Evolutionary conservation across 2,329 filamentous ascomycete genomes (phyloP), one percentile per base, ranked within the genome.

Genomic region (Ophiosphaerella herpotricha): DNA sequence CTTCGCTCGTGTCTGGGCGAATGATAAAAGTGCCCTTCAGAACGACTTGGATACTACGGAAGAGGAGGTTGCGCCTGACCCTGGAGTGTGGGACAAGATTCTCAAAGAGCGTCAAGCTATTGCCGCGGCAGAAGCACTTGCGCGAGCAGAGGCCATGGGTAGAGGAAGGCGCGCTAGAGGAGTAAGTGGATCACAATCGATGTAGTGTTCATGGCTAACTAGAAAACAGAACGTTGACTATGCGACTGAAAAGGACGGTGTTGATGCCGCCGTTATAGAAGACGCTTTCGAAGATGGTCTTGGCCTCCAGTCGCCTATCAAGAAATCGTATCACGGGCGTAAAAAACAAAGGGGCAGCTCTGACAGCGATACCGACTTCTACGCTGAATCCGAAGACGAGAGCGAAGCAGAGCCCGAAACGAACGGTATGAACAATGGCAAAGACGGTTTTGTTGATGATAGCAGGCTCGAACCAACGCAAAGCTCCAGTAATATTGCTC

Each of bases 1-100:
- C 4, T 90, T 94, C 72, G 93, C 93, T 34, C 85, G 90, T 38
- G 88, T 99, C 1, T 99, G 94, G 94, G 88, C 88, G 4, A 95
- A 96, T 63, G 88, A 95, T 32, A 84, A 85, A 58, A 84, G 82
- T 7, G 78, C 79, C 0, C 78, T 96, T 5, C 82, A 86, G 41
- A 86, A 88, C 14, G 80, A 84, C 21, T 69, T 89, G 18, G 78
- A 83, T 38, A 78, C 80, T 21, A 75, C 77, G 5, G 77, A 80
- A 2, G 78, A 83, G 23, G 80, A 82, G 6, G 77, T 81, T 5
- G 71, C 79, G 0, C 79, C 86, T 8, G 86, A 86, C 63, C 81
- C 83, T 12, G 86, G 85, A 32, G 84, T 95, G 0, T 99, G 95
- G 95, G 91, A 96, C 46, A 87, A 87, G 61, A 97, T 99, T 52